Conservation (phyloP, 2,329 filamentous ascomycete species). For the Nannizzia gypsea region DNA sequence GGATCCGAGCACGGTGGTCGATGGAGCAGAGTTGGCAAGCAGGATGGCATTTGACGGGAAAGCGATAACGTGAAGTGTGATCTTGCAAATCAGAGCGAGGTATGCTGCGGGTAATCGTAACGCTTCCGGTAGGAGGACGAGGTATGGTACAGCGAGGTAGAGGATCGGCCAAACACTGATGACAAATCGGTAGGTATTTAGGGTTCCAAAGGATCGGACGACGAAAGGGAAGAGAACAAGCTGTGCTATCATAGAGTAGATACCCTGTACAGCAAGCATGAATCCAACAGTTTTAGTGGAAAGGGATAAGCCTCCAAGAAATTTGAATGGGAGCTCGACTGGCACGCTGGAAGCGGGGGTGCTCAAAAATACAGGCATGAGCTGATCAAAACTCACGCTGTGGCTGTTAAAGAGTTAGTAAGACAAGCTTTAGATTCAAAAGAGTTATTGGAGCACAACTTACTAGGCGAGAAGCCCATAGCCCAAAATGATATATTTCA, state of each 20-base stretch:
- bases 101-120: slow-evolving; percentile 66
- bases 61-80: slow-evolving; percentile 78
- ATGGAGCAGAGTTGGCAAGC: slow-evolving; percentile 76
- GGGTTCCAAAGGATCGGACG: slow-evolving; percentile 60
- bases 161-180: slow-evolving; percentile 74
- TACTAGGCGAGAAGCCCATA: slow-evolving; percentile 93
- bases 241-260: slow-evolving; percentile 80
- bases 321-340: slow-evolving; percentile 68
- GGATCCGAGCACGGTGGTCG: slow-evolving; percentile 70
- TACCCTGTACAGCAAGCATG: slow-evolving; percentile 77
- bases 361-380: slow-evolving; percentile 85
- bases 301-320: slow-evolving; percentile 74
- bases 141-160: slow-evolving; percentile 78
- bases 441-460: slow-evolving; percentile 33
- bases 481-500: slow-evolving; percentile 75
- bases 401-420: slow-evolving; percentile 48
- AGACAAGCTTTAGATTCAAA: slow-evolving; percentile 15
- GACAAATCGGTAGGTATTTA: slow-evolving; percentile 70
- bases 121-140: slow-evolving; percentile 65
- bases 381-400: slow-evolving; percentile 90
- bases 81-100: slow-evolving; percentile 73
- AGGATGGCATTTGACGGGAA: slow-evolving; percentile 87
- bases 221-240: slow-evolving; percentile 72
- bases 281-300: slow-evolving; percentile 74
- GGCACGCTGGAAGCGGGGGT: slow-evolving; percentile 44